Base-by-base conservation (phyloP, 2,329 filamentous ascomycete genomes). In the Gliomastix tumulicola region DNA sequence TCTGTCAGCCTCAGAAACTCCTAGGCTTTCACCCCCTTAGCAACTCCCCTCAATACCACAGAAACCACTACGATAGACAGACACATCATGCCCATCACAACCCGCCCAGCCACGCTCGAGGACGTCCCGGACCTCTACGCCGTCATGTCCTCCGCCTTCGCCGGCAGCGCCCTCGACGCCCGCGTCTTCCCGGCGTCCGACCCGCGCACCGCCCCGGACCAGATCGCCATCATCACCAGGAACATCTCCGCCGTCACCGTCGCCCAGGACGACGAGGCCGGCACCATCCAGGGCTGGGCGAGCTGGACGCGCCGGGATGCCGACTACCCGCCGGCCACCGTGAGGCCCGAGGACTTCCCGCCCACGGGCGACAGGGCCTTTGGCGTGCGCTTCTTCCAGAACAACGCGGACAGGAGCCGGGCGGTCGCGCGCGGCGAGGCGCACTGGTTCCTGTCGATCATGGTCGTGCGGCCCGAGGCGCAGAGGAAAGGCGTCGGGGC, bases 351-450 rank as follows among this genome's bases (percentile, higher is more conserved):
- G 30, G 30, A 50, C 12, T 56, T 48, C 32, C 49, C 52, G 7
- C 36, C 45, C 9, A 34, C 38, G 5, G 49, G 50, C 11, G 46
- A 57, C 18, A 56, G 48, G 32, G 46, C 46, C 20, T 46, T 65
- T 10, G 66, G 61, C 1, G 49, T 54, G 9, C 34, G 48, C 7
- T 71, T 71, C 51, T 70, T 71, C 35, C 53, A 54, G 36, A 43
- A 42, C 6, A 57, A 55, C 17, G 39, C 38, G 27, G 46, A 51
- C 22, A 50, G 43, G 3, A 41, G 44, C 15, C 30, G 23, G 7
- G 38, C 47, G 10, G 32, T 57, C 27, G 49, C 62, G 40, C 48
- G 41, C 7, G 46, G 41, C 4, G 46, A 44, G 1, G 42, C 38
- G 6, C 44, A 49, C 32, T 61, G 62, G 53, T 61, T 56, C 35